Percentiles rank a stretch among this genome's conserved stretches.
Evolutionary conservation across 164 flowering plant species (phyloP).

Genomic region (Annona cherimola): DNA sequence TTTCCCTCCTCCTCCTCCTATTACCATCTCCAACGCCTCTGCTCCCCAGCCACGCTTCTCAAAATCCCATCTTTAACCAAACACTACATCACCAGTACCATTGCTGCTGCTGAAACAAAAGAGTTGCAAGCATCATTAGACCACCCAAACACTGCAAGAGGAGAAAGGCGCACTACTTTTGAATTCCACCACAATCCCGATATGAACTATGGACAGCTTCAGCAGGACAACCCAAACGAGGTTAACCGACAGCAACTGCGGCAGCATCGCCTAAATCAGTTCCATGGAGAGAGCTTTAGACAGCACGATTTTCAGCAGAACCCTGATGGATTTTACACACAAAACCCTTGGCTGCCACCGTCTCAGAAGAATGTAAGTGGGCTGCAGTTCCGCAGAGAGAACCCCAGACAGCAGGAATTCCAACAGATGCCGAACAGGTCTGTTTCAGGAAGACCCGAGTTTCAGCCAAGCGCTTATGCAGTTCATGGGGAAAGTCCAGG

Average conservation of each 20-base stretch:
- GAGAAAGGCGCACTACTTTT: neutral
- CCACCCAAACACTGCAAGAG: neutral
- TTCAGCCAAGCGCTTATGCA: conserved; percentile 9
- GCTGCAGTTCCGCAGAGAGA: neutral
- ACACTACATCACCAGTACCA: conserved; percentile 8
- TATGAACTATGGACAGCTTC: conserved; percentile 1
- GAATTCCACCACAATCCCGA: conserved; percentile 9
- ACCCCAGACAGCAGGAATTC: neutral
- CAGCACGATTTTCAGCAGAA: conserved; percentile 10
- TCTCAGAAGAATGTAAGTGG: conserved; percentile 1
- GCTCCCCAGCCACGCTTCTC: neutral
- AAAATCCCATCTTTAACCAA: conserved; percentile 1
- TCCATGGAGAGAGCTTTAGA: neutral
- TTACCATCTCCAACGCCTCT: neutral
- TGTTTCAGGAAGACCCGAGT: conserved; percentile 1
- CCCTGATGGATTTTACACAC: conserved; percentile 6
- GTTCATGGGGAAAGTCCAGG: conserved; percentile 6
- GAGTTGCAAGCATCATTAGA: neutral
- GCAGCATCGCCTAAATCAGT: neutral
- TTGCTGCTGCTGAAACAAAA: conserved; percentile 14
- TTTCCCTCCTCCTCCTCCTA: neutral
- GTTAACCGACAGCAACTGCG: neutral
- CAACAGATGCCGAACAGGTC: conserved; percentile 6
- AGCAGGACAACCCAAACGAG: neutral
- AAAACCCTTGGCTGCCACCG: neutral